Percentiles rank a stretch among this genome's conserved stretches.
phyloP scores from a whole-genome alignment of 139 green algal genomes.

The Eudorina sp. region DNA sequence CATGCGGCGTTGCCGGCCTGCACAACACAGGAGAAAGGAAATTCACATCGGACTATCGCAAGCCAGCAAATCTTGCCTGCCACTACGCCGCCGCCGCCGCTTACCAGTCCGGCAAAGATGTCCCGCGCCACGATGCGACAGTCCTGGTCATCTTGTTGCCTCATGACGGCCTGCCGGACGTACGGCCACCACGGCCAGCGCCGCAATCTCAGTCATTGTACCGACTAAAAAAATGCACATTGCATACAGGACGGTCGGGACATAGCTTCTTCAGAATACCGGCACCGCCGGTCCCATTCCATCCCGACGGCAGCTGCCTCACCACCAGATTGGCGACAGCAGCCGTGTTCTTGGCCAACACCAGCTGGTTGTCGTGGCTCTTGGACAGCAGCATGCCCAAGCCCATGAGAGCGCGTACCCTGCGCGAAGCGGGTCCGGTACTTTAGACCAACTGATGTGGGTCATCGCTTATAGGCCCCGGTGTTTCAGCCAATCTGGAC shows the following conservation, averaged over 20 bases:
- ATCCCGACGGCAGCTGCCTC: too few species aligned
- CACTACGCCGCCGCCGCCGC: not conserved
- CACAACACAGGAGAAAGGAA: not conserved
- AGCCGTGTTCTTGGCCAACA: not conserved
- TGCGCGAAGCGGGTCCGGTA: not conserved
- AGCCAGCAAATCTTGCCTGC: too few species aligned
- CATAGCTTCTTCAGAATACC: too few species aligned
- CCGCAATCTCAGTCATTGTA: too few species aligned
- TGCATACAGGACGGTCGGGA: too few species aligned
- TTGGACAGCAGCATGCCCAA: conserved; percentile 54
- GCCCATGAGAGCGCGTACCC: conserved; percentile 40
- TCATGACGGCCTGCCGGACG: conserved; percentile 24
- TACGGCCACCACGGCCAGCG: too few species aligned
- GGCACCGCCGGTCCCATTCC: too few species aligned
- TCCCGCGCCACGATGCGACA: conserved; percentile 32
- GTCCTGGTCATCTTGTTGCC: conserved; percentile 43
- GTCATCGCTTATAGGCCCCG: too few species aligned
- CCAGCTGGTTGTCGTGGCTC: conserved; percentile 18
- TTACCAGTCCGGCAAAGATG: conserved; percentile 39
- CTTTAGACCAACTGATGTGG: too few species aligned
- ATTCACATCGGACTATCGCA: not conserved
- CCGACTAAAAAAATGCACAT: too few species aligned
- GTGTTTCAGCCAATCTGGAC: too few species aligned
- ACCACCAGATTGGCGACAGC: conserved; percentile 47
- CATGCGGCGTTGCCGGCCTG: conserved; percentile 4